Evolutionary conservation across 371 early-diverging fungal species (phyloP).

Genomic region (Funneliformis caledonium): DNA sequence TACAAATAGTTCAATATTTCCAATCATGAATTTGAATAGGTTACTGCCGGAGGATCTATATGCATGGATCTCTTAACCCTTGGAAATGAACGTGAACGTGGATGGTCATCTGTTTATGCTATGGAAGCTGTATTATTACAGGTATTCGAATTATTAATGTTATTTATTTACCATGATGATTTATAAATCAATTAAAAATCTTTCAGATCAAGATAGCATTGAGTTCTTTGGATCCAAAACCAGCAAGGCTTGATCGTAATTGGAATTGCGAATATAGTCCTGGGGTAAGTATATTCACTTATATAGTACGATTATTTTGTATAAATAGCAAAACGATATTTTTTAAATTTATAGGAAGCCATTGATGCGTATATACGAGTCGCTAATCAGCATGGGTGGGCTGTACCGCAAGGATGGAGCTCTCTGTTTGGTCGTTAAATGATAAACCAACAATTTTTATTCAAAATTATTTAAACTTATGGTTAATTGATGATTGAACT

Average conservation of each 20-base stretch:
- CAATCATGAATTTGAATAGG: not conserved
- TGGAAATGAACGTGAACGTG: constrained; percentile 36
- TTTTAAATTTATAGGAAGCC: constrained; percentile 40
- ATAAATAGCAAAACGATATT: not conserved
- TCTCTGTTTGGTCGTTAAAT: constrained; percentile 35
- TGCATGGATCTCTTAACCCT: constrained; percentile 47
- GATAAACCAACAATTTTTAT: not conserved
- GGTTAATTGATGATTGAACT: not conserved
- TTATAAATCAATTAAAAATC: not conserved
- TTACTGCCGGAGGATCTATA: constrained; percentile 47
- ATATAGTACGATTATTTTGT: not conserved
- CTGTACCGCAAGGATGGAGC: constrained; percentile 39
- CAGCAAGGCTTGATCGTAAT: constrained; percentile 45
- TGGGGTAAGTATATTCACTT: not conserved
- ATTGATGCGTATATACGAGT: constrained; percentile 46
- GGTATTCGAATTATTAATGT: not conserved
- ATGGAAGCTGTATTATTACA: constrained; percentile 45
- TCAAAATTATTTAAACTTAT: not conserved
- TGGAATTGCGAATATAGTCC: constrained; percentile 38
- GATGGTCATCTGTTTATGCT: constrained; percentile 42
- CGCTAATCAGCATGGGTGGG: constrained; percentile 45
- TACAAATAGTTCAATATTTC: not conserved
- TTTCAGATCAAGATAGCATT: constrained; percentile 42
- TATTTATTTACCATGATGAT: not conserved
- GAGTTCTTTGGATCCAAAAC: constrained; percentile 43